These are phyloP conservation scores for Colletotrichum sidae DNA, from an alignment of 2,329 filamentous ascomycete species.

Conservation along the genomic window DNA sequence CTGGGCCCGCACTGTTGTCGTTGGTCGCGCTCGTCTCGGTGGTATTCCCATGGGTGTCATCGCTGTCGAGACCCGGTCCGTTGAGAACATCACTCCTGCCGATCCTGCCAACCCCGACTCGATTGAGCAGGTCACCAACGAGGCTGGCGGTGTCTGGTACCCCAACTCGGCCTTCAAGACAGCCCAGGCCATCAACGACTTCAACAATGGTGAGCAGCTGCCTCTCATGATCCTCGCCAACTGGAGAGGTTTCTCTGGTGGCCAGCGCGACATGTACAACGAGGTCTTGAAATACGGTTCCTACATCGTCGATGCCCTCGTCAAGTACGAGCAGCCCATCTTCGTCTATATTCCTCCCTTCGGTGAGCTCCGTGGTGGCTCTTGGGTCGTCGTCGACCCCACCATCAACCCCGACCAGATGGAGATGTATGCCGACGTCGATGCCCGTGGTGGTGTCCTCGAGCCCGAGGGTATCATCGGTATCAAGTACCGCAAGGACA, in stretches of 20 bases:
- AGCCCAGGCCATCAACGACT: slow-evolving; percentile 97
- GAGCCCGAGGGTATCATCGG: slow-evolving; percentile 98
- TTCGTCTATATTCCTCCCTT: slow-evolving; percentile 99
- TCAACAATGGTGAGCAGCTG: slow-evolving; percentile 98
- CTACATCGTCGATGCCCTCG: slow-evolving; percentile 97
- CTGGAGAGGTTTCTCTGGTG: slow-evolving; percentile 99
- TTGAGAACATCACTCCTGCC: slow-evolving; percentile 96
- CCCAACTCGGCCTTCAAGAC: slow-evolving; percentile 99
- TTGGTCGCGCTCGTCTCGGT: slow-evolving; percentile 94
- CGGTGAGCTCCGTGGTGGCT: slow-evolving; percentile 97
- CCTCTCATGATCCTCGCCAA: slow-evolving; percentile 99
- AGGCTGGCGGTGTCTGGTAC: slow-evolving; percentile 99
- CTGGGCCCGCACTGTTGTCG: slow-evolving; percentile 96
- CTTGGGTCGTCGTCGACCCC: slow-evolving; percentile 98
- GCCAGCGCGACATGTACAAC: slow-evolving; percentile 99
- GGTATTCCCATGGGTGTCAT: slow-evolving; percentile 99
- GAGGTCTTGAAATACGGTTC: slow-evolving; percentile 99
- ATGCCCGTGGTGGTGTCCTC: slow-evolving; percentile 94
- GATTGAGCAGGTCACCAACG: slow-evolving; percentile 92
- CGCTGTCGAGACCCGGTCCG: slow-evolving; percentile 91
- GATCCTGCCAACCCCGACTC: slow-evolving; percentile 99
- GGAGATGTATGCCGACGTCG: slow-evolving; percentile 99
- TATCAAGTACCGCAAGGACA: slow-evolving; percentile 98
- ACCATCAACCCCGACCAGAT: slow-evolving; percentile 97
- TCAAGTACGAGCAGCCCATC: slow-evolving; percentile 98